phyloP scores from a whole-genome alignment of 352 stramenopile species.

The Pythium phragmitis region DNA sequence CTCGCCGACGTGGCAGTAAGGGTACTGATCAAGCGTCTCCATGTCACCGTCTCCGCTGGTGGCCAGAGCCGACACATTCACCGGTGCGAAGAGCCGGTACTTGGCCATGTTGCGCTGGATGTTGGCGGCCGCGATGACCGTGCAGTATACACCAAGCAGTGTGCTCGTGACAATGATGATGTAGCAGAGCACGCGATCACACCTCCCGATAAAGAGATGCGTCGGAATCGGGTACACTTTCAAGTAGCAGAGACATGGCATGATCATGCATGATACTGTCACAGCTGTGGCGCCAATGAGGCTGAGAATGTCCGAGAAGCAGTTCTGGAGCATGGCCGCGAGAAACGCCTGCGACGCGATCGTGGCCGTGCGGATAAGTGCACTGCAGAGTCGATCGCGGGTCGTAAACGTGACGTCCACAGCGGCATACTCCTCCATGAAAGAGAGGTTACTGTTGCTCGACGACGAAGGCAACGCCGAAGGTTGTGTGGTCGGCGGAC shows the following conservation, averaged over 20 bases:
- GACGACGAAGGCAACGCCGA: constrained; percentile 3
- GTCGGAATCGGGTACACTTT: constrained; percentile 57
- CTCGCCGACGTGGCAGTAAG: constrained; percentile 61
- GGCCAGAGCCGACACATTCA: constrained; percentile 18
- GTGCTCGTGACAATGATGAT: constrained; percentile 52
- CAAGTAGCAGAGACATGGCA: constrained; percentile 77
- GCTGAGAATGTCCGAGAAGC: constrained; percentile 66
- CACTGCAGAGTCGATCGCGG: constrained; percentile 47
- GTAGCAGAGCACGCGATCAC: constrained; percentile 50
- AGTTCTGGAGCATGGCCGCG: constrained; percentile 66
- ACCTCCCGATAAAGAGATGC: constrained; percentile 44
- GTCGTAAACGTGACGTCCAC: constrained; percentile 35
- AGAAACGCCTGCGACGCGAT: constrained; percentile 51
- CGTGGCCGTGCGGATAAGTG: constrained; percentile 45
- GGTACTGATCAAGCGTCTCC: constrained; percentile 39
- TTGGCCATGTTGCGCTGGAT: constrained; percentile 51
- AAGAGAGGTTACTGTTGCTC: constrained; percentile 9
- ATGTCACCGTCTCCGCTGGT: constrained; percentile 6
- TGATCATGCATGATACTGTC: constrained; percentile 73
- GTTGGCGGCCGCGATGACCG: constrained; percentile 43
- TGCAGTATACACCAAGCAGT: constrained; percentile 56
- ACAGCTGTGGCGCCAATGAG: constrained; percentile 66
- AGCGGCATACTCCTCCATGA: constrained; percentile 21
- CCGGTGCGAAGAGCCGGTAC: constrained; percentile 46
- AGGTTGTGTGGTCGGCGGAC: neutral